phyloP scores from a whole-genome alignment of 164 flowering plant genomes.

The Buxus sempervirens region DNA sequence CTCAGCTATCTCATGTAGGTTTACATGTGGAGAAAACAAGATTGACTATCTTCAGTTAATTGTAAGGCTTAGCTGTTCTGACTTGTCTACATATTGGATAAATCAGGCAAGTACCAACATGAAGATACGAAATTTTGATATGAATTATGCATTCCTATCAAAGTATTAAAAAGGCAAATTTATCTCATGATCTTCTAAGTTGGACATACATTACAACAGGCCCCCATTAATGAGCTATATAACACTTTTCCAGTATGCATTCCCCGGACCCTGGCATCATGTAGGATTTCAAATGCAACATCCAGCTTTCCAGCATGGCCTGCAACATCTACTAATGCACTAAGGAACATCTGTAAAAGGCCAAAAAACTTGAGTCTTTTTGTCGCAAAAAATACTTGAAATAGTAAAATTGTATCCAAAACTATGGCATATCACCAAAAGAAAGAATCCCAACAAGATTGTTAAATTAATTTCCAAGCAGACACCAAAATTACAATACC shows the following conservation, averaged over 20 bases:
- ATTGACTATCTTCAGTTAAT: background rate
- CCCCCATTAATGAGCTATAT: constrained; percentile 96
- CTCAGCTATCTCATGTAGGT: background rate
- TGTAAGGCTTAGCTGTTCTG: too few species aligned
- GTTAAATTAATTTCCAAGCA: background rate
- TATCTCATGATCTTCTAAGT: background rate
- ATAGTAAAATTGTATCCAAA: background rate
- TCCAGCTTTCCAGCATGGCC: constrained; percentile 91
- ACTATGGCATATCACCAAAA: background rate
- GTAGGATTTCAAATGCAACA: constrained; percentile 65
- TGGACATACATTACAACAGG: constrained; percentile 83
- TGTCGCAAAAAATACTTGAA: background rate
- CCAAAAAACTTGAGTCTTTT: constrained; percentile 2
- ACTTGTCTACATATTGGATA: background rate
- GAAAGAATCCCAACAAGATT: background rate
- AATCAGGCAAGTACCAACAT: background rate
- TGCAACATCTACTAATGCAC: constrained; percentile 87
- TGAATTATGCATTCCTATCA: background rate
- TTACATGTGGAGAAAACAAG: background rate
- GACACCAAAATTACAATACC: too few species aligned
- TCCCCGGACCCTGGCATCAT: constrained; percentile 54
- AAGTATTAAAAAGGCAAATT: background rate
- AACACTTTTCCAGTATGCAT: constrained; percentile 57
- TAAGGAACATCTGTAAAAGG: constrained; percentile 73
- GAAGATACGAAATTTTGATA: background rate